Evolutionary conservation across 2,329 filamentous ascomycete species (phyloP), one percentile per base, ranked within the genome.

Genomic region (Talaromyces sp.): DNA sequence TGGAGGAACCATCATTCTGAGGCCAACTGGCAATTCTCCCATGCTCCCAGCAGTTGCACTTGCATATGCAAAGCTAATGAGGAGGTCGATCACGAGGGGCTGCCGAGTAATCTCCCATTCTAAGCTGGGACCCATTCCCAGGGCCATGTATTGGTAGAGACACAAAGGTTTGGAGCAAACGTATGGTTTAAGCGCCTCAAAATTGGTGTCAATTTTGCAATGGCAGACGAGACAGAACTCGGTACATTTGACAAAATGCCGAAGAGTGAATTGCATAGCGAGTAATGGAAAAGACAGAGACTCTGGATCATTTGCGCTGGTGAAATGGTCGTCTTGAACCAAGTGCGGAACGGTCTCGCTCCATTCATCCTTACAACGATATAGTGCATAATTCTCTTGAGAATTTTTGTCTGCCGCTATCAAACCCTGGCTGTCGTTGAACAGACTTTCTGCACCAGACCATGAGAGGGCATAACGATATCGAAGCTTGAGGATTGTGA

Each of bases 151-250:
- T 73, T 97, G 93, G 72, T 91, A 96, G 3, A 96, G 80, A 72
- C 93, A 97, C 3, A 97, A 82, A 1, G 84, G 81, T 13, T 86
- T 84, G 24, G 86, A 85, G 77, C 93, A 97, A 52, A 97, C 92
- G 67, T 90, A 92, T 1, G 81, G 81, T 65, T 81, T 82, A 35
- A 83, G 63, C 0, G 81, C 78, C 68, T 82, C 80, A 43, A 94
- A 88, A 0, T 86, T 84, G 2, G 82, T 83, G 1, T 85, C 76
- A 41, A 91, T 83, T 69, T 84, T 88, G 69, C 85, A 85, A 75
- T 96, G 91, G 72, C 93, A 97, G 27, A 93, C 88, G 63, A 96
- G 84, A 75, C 93, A 97, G 75, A 94, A 96, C 62, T 95, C 88
- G 0, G 91, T 92, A 74, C 92, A 97, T 65, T 87, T 88, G 8